Conservation (phyloP, 2,329 filamentous ascomycete genomes). For the Tolypocladium album region DNA sequence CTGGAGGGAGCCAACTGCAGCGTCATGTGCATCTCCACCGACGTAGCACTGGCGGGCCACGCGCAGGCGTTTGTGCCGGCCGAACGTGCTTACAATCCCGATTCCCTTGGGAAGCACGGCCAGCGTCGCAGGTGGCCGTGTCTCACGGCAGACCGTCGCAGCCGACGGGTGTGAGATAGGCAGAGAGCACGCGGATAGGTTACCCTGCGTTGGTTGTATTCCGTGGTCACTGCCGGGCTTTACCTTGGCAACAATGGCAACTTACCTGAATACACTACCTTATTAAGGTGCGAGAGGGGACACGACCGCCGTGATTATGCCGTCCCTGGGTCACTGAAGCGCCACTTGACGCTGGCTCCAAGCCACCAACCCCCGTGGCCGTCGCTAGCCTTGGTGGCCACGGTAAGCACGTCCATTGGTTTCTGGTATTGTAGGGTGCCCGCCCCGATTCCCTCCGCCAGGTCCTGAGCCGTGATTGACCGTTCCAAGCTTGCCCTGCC, state of each 20-base stretch:
- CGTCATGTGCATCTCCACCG: not conserved
- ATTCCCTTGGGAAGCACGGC: not conserved
- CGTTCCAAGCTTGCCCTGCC: not conserved
- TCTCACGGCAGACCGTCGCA: not conserved
- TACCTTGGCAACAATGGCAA: no score
- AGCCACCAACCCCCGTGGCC: not conserved
- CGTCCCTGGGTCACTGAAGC: not conserved
- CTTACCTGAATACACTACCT: no score
- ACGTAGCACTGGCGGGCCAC: not conserved
- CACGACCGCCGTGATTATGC: not conserved
- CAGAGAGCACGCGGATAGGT: not conserved
- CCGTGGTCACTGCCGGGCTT: no score
- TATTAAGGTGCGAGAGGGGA: not conserved
- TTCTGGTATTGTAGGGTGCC: no score
- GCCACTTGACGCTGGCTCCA: constrained; percentile 1
- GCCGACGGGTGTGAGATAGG: not conserved
- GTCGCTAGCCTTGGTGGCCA: not conserved
- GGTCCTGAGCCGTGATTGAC: not conserved
- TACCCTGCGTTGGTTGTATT: no score
- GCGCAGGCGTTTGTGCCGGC: not conserved
- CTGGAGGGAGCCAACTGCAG: not conserved
- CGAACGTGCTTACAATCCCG: not conserved
- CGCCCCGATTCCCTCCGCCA: not conserved
- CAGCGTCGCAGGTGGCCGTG: not conserved
- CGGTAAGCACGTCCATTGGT: not conserved